phyloP scores from a whole-genome alignment of 768 basidiomycete species.

The Suillus decipiens region DNA sequence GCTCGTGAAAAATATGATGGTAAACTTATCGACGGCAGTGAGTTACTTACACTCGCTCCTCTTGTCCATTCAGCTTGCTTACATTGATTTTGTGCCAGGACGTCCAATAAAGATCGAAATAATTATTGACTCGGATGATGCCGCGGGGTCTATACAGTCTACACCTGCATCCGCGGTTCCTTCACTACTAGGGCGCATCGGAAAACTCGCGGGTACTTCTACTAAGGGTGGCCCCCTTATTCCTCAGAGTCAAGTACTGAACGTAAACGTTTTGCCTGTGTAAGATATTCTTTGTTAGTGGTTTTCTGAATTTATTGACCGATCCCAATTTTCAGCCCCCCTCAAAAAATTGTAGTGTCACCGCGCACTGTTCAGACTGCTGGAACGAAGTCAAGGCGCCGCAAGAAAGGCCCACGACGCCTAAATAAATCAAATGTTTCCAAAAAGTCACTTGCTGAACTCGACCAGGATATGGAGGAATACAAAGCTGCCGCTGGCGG shows the following conservation, averaged over 20 bases:
- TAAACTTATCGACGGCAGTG: slow-evolving; percentile 70
- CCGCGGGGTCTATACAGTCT: slow-evolving; percentile 21
- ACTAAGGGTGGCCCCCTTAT: slow-evolving; percentile 11
- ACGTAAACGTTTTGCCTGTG: slow-evolving; percentile 8
- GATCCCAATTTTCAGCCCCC: slow-evolving; percentile 8
- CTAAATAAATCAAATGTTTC: slow-evolving; percentile 51
- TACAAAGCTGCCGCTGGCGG: slow-evolving; percentile 51
- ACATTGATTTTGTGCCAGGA: slow-evolving; percentile 38
- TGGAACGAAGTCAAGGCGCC: slow-evolving; percentile 39
- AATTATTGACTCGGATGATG: slow-evolving; percentile 46
- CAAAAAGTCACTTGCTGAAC: slow-evolving; percentile 49
- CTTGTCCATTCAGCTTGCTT: not conserved
- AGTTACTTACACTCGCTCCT: slow-evolving; percentile 18
- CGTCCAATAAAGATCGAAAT: slow-evolving; percentile 69
- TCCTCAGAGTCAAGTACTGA: slow-evolving; percentile 21
- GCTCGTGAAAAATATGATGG: slow-evolving; percentile 74
- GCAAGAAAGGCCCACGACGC: slow-evolving; percentile 70
- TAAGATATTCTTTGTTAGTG: slow-evolving; percentile 14
- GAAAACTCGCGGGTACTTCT: slow-evolving; percentile 14
- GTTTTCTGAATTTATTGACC: slow-evolving; percentile 4
- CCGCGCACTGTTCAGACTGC: slow-evolving; percentile 19
- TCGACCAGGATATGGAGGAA: slow-evolving; percentile 83
- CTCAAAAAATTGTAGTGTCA: slow-evolving; percentile 20
- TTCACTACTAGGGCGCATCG: slow-evolving; percentile 42
- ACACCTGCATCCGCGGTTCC: slow-evolving; percentile 30